Base-by-base conservation (phyloP, 495 filamentous ascomycete species). In the Parachaetomium inaequale region DNA sequence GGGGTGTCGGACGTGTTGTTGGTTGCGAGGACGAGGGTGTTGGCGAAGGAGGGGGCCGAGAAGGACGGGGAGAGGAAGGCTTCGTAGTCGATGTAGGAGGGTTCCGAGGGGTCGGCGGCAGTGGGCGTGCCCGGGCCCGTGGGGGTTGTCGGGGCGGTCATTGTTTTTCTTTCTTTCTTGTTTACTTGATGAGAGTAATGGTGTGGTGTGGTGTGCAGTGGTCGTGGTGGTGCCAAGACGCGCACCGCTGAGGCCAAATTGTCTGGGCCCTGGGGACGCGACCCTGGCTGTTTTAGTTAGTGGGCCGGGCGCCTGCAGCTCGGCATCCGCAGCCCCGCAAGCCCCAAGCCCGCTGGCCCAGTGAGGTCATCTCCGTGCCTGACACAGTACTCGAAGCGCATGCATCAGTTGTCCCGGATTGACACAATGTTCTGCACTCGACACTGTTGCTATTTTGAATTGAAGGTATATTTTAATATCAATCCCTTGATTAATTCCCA, bases 11-110 rank as follows among this genome's bases (percentile, higher is more conserved):
- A 88, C 46, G 91, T 83, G 81, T 96, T 94, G 79, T 96, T 97
- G 58, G 94, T 98, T 49, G 84, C 81, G 34, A 91, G 84, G 34
- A 98, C 90, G 45, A 98, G 85, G 28, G 85, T 85, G 74, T 96
- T 95, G 67, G 94, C 93, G 68, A 96, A 97, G 34, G 84, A 74
- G 47, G 87, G 72, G 3, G 95, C 82, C 12, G 85, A 88, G 79
- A 98, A 98, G 51, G 80, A 69, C 3, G 93, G 92, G 65, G 89
- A 86, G 63, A 96, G 82, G 75, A 98, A 96, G 66, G 90, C 80
- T 68, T 96, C 91, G 76, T 96, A 96, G 81, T 98, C 92, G 73
- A 98, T 93, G 78, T 98, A 98, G 17, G 93, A 96, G 19, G 86
- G 82, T 50, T 88, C 87, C 31, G 79, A 78, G 23, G 72, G 68